A percentile compares a stretch with the other conserved stretches of the same genome.
Conservation (phyloP, 371 early-diverging fungal genomes). For the Syncephalis plumigaleata region DNA sequence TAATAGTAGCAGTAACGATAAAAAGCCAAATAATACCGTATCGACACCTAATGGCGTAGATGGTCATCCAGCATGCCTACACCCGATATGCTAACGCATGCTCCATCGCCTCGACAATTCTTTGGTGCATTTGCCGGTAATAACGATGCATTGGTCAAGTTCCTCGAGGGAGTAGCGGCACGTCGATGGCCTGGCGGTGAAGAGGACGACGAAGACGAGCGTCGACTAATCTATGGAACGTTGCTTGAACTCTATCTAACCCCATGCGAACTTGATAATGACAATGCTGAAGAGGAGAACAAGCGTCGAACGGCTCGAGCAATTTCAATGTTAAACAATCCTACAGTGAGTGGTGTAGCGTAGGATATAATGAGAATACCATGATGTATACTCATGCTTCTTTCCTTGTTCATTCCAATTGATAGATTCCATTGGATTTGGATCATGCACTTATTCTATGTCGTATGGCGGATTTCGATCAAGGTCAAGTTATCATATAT, state of each 20-base stretch:
- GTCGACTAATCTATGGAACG: conserved; percentile 68
- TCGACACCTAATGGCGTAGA: too few relatives aligned
- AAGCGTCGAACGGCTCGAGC: conserved; percentile 14
- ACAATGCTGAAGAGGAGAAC: conserved; percentile 9
- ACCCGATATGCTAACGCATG: too few relatives aligned
- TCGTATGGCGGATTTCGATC: conserved; percentile 57
- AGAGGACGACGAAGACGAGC: conserved; percentile 32
- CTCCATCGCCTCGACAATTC: conserved; percentile 8
- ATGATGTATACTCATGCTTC: too few relatives aligned
- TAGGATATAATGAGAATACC: too few relatives aligned
- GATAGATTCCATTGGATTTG: conserved; percentile 55
- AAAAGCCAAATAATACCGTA: background rate
- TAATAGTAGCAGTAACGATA: background rate
- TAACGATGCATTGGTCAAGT: too few relatives aligned
- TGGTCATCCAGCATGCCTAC: too few relatives aligned
- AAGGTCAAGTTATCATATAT: conserved; percentile 70
- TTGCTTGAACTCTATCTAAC: conserved; percentile 78
- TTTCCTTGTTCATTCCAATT: too few relatives aligned
- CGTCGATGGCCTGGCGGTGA: conserved; percentile 7
- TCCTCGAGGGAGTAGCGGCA: conserved; percentile 5
- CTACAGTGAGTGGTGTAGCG: conserved; percentile 8
- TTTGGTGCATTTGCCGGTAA: too few relatives aligned
- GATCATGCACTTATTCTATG: conserved; percentile 85
- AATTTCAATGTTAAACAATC: conserved; percentile 27
- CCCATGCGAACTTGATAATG: conserved; percentile 7